Base-by-base conservation (phyloP, 257 asterid species). In the Cruciata laevipes region DNA sequence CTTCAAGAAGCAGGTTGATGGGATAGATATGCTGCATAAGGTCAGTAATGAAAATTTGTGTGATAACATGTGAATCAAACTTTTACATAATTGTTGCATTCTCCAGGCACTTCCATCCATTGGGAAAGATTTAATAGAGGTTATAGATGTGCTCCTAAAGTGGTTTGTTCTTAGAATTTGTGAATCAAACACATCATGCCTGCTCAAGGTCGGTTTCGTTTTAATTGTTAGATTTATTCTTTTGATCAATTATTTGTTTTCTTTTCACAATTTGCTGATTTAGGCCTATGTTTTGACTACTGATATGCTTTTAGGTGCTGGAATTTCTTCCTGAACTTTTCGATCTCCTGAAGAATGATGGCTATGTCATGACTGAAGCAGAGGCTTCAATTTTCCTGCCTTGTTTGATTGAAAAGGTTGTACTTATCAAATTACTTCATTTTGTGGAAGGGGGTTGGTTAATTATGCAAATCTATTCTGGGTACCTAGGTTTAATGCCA, bases 1-100 rank as follows among this genome's bases (percentile, higher is more conserved):
- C 86, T 94, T 94, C 72, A 94, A 90, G 82, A 94, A 90, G 77
- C 97, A 94, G 85, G 95, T 94, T 82, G 99, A 94, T 78, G 99
- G 96, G 78, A 86, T 94, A 73, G 99, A 94, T 86, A 94, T 94
- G 90, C 82, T 94, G 61, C 99, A 94, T 68, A 94, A 88, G 98
- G 99, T 94, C 62, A 65, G 76, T 78, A 30, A 31, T 65, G 11
- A 53, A 5, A 51, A 68, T 33, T 21, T 20, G 49, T 73, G 32
- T 55, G 38, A 40, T 74, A 71, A 47, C 32, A 11, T 72, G 72
- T 70, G 75, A 76, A 62, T 61, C 63, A 37, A 58, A 53, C 32
- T 63, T 70, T 63, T 32, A 58, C 73, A 56, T 79, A 59, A 20
- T 60, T 64, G 66, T 78, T 64, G 64, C 77, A 64, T 72, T 59